Percentiles rank a stretch among this genome's conserved stretches.
phyloP scores from a whole-genome alignment of 2,329 filamentous ascomycete genomes.

The Fusarium nanum region DNA sequence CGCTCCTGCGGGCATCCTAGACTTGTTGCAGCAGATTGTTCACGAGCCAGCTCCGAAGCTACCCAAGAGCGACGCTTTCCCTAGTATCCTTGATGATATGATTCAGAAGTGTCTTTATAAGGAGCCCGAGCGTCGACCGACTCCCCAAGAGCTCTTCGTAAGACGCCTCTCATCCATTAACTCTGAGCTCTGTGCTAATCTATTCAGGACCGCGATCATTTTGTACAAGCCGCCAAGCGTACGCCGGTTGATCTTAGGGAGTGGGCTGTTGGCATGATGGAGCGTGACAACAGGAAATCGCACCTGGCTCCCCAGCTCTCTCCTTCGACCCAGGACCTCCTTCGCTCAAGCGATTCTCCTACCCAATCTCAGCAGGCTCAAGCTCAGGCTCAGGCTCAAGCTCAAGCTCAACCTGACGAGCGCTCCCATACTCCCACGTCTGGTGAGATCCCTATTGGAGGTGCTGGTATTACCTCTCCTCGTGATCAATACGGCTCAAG shows the following conservation, averaged over 20 bases:
- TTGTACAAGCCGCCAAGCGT: constrained; percentile 94
- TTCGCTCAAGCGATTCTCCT: constrained; percentile 73
- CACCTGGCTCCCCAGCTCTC: constrained; percentile 85
- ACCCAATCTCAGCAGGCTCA: constrained; percentile 57
- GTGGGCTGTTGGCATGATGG: constrained; percentile 95
- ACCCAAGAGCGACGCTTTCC: constrained; percentile 97
- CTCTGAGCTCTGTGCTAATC: constrained; percentile 26
- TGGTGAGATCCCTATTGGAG: constrained; percentile 76
- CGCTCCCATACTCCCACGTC: constrained; percentile 73
- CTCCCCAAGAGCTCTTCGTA: constrained; percentile 92
- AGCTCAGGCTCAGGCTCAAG: constrained; percentile 55
- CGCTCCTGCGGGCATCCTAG: constrained; percentile 92
- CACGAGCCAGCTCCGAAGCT: constrained; percentile 93
- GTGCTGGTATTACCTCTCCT: constrained; percentile 66
- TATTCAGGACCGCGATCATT: constrained; percentile 85
- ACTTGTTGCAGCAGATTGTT: constrained; percentile 96
- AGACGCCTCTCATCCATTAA: constrained; percentile 50
- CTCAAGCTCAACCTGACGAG: constrained; percentile 54
- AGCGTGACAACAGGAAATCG: constrained; percentile 94
- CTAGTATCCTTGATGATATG: constrained; percentile 93
- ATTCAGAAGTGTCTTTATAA: constrained; percentile 96
- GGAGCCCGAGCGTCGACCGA: constrained; percentile 87
- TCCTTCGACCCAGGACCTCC: constrained; percentile 80
- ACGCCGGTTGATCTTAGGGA: constrained; percentile 93
- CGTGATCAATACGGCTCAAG: constrained; percentile 60